Evolutionary conservation across 225 moss, liverwort and hornwort genomes (phyloP), one percentile per base, ranked within the genome.

Genomic region (Bryoerythrophyllum caledonicum): DNA sequence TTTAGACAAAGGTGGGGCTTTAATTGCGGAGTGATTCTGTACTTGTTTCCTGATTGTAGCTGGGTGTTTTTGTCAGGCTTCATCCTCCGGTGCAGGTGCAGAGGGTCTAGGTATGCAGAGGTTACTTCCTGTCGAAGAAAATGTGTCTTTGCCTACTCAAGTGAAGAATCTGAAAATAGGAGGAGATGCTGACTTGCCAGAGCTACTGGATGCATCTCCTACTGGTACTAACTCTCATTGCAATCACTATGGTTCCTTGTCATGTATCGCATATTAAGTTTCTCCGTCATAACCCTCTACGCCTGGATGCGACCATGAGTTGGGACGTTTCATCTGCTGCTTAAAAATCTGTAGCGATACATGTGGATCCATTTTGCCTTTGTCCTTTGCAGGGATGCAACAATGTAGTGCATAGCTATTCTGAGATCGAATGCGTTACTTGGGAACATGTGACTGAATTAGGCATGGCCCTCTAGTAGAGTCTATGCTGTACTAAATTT

Each of bases 11-110:
- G 23, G 63, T 32, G 69, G 34, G 43, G 37, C 70, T 74, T 77
- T 41, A 44, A 48, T 55, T 74, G 58, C 17, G 32, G 57, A 48
- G 34, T 58, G 73, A 49, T 69, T 73, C 51, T 67, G 57, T 60
- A 34, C 48, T 56, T 76, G 63, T 40, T 79, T 63, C 62, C 81
- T 85, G 75, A 81, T 83, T 35, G 60, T 54, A 53, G 59, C 30
- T 81, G 78, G 66, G 59, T 87, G 72, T 80, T 67, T 44, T 74
- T 84, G 72, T 49, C 85, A 88, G 88, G 85, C 75, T 73, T 82
- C 85, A 66, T 78, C 75, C 67, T 82, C 88, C 41, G 78, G 49
- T 80, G 85, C 80, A 75, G 71, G 61, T 15, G 19, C 59, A 49
- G 80, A 74, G 71, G 56, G 41, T 17, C 60, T 43, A 21, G 62